Base-by-base conservation (phyloP, 495 filamentous ascomycete species). In the Penicillium diatomitis region DNA sequence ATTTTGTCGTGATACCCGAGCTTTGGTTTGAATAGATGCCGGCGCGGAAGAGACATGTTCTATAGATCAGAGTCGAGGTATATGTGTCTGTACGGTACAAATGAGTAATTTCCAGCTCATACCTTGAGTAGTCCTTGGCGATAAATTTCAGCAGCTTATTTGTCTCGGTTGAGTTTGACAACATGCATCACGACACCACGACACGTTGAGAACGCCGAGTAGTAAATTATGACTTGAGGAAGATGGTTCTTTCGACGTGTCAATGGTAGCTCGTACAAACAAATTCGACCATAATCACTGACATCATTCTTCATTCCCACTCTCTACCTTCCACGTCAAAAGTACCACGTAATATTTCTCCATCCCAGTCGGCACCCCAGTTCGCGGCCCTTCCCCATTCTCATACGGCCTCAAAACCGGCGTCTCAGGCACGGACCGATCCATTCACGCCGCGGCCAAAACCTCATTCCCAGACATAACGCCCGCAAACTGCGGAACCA, bases 1-100 rank as follows among this genome's bases (percentile, higher is more conserved):
- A 20, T 48, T 48, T 36, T 40, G 35, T 48, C 46, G 50, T 53
- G 50, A 53, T 53, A 53, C 50, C 50, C 50, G 50, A 53, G 50
- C 50, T 47, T 53, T 48, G 41, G 38, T 39, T 53, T 53, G 45
- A 38, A 52, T 53, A 53, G 46, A 53, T 37, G 45, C 41, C 32
- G 20, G 40, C 40, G 40, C 40, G 40, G 40, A 31, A 30, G 32
- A n/a, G 9, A 10, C 35, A 11, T 10, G 40, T 11, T 42, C 32
- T 20, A 20, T 20, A 20, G 20, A 42, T 27, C 40, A 30, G 32
- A 30, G 29, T 32, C 30, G 40, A 0, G 29, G 6, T 8, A 4
- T 32, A 30, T 30, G 40, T 30, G 29, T 27, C 28, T 42, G 40
- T 42, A 42, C 40, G 32, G 40, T 42, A 42, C 32, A 42, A 42